These are phyloP conservation scores for Aegilops bicornis DNA, from an alignment of 176 grass and related monocot species.

Conservation along the genomic window DNA sequence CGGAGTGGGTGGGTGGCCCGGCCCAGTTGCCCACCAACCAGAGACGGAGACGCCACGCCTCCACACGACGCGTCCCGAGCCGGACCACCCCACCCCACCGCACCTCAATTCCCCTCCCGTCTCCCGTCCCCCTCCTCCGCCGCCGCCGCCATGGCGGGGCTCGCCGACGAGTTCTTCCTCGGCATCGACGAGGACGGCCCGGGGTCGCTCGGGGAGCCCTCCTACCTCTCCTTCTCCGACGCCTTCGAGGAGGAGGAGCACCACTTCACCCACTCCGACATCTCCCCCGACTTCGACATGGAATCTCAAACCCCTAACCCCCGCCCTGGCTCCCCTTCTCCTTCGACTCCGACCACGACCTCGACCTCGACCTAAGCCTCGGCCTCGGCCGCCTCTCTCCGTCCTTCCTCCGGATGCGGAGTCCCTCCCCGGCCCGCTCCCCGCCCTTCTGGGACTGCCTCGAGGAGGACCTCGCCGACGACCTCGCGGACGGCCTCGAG, in stretches of 20 bases:
- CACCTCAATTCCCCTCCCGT: neutral
- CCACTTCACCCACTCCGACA: conserved; percentile 9
- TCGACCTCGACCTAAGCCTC: conserved; percentile 7
- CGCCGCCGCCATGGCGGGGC: conserved; percentile 43
- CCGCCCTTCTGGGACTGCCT: conserved; percentile 61
- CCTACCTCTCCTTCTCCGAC: conserved; percentile 45
- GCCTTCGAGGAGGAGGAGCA: conserved; percentile 29
- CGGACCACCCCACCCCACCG: neutral
- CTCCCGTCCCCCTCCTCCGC: neutral
- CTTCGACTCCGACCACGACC: conserved; percentile 34
- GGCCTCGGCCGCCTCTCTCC: conserved; percentile 18
- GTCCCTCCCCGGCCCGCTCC: conserved; percentile 18
- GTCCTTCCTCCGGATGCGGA: neutral
- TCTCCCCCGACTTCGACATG: conserved; percentile 24
- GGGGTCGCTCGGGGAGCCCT: conserved; percentile 25
- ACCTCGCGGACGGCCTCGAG: conserved; percentile 27
- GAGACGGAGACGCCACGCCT: conserved; percentile 42
- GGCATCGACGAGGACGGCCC: conserved; percentile 43
- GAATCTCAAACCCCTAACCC: conserved; percentile 32
- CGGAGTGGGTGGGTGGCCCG: neutral
- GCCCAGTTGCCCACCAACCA: neutral
- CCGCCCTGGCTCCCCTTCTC: conserved; percentile 35
- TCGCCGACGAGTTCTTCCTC: conserved; percentile 63
- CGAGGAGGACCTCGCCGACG: conserved; percentile 37
- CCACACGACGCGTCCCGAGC: conserved; percentile 18